Conservation (phyloP, 1,284 basidiomycete species). For the Pholiota adiposa region DNA sequence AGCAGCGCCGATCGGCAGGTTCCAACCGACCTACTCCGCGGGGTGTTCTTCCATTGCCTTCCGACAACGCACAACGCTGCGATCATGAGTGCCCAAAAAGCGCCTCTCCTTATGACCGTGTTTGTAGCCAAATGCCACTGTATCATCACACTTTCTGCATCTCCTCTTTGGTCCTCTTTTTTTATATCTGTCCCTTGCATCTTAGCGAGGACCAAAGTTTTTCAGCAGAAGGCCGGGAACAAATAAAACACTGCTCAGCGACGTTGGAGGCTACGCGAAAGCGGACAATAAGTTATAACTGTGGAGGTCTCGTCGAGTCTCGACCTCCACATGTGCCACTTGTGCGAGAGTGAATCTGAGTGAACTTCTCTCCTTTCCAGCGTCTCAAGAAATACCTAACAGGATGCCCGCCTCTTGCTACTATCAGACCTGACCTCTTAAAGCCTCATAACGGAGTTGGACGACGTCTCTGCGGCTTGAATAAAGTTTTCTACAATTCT, state of each 20-base stretch:
- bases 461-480: no score
- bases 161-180: neutral
- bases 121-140: neutral
- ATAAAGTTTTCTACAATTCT: no score
- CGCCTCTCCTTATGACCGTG: neutral
- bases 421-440: no score
- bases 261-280: neutral
- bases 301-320: neutral
- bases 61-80: neutral
- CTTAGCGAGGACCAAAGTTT: no score
- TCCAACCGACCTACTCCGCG: neutral
- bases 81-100: neutral
- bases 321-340: neutral
- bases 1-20: constrained; percentile 5
- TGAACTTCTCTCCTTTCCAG: no score
- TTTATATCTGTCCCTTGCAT: no score
- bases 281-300: neutral
- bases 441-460: no score
- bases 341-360: no score
- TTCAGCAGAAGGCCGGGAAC: no score
- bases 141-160: neutral
- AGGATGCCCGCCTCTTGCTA: no score
- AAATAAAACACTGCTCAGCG: no score
- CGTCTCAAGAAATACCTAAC: no score
- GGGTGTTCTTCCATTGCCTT: constrained; percentile 1